These are phyloP conservation scores for Bolboschoenoplectus hybrid DNA, from an alignment of 202 grass and related monocot species.

Conservation along the genomic window DNA sequence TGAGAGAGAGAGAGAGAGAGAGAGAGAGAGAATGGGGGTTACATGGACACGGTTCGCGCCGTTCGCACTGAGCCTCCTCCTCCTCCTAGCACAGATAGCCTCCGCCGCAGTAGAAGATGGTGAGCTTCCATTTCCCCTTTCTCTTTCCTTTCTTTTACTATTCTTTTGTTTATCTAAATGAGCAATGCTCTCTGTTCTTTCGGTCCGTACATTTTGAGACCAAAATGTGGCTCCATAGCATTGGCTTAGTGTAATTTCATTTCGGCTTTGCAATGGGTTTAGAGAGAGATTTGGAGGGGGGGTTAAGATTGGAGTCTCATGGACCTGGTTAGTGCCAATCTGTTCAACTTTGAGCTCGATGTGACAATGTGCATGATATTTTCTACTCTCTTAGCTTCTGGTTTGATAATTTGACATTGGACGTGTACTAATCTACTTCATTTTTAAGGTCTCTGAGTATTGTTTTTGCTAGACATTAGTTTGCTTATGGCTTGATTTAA, in stretches of 20 bases:
- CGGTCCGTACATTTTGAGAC: neutral
- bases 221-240: neutral
- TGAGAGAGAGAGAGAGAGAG: too few species aligned
- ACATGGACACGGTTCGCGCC: constrained; percentile 39
- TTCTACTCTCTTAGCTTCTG: neutral
- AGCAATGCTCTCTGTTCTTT: neutral
- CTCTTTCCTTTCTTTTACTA: neutral
- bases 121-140: constrained; percentile 33
- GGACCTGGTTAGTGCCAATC: neutral
- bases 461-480: neutral
- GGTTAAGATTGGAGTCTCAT: constrained; percentile 1
- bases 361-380: too few species aligned
- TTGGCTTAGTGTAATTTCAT: neutral
- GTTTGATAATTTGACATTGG: constrained; percentile 1
- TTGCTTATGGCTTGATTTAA: neutral
- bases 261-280: neutral
- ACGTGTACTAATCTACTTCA: neutral
- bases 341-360: neutral
- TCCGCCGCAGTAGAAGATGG: constrained; percentile 76
- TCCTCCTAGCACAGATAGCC: constrained; percentile 45
- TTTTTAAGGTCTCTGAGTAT: neutral
- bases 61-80: constrained; percentile 43
- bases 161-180: neutral
- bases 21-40: neutral
- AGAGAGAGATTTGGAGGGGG: neutral